phyloP scores from a whole-genome alignment of 208 protist genomes.

The Polymyxa betae region DNA sequence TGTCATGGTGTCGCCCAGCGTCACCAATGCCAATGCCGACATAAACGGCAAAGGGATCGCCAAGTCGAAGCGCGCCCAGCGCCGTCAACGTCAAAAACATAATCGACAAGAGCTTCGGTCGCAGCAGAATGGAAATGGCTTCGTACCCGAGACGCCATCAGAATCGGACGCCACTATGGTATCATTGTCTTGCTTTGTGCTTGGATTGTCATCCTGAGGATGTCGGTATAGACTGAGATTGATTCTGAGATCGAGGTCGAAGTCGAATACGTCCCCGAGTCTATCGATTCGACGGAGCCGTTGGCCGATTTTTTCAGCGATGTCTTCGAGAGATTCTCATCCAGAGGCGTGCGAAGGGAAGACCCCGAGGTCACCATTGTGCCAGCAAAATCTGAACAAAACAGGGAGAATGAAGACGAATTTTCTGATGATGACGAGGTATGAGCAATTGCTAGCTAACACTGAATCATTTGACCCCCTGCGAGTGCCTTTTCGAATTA shows the following conservation, averaged over 20 bases:
- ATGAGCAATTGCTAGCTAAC: no score
- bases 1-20: neutral
- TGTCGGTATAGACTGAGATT: neutral
- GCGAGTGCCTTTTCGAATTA: no score
- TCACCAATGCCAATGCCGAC: neutral
- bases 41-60: neutral
- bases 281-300: conserved; percentile 1
- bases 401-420: neutral
- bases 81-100: neutral
- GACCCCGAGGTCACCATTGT: conserved; percentile 6
- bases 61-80: neutral
- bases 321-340: conserved; percentile 1
- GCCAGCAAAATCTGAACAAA: neutral
- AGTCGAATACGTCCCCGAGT: neutral
- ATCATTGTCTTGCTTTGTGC: no score
- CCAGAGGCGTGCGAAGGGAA: neutral
- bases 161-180: no score
- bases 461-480: no score
- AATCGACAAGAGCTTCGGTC: neutral
- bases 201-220: no score
- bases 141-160: no score
- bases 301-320: neutral
- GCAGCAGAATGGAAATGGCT: no score
- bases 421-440: neutral
- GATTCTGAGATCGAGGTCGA: neutral